These are phyloP conservation scores for Aspergillus sp. DNA, from an alignment of 2,329 filamentous ascomycete genomes.

Conservation along the genomic window DNA sequence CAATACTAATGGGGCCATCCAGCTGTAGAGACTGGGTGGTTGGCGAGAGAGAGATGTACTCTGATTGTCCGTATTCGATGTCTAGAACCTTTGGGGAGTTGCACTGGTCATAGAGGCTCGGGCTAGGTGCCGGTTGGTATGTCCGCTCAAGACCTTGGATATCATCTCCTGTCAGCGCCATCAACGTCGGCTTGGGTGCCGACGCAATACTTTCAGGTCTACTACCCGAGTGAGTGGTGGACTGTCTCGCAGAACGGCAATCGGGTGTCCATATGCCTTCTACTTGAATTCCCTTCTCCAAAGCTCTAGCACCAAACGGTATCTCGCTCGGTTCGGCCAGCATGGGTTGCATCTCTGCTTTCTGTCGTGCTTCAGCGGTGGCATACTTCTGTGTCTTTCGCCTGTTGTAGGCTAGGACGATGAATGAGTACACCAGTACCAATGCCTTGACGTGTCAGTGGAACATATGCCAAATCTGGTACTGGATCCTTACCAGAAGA, in stretches of 20 bases:
- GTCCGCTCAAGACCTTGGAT: constrained; percentile 8
- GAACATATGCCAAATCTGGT: neutral
- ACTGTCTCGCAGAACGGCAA: constrained; percentile 38
- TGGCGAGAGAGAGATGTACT: neutral
- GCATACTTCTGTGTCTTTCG: constrained; percentile 64
- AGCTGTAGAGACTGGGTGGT: constrained; percentile 7
- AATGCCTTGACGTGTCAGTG: constrained; percentile 50
- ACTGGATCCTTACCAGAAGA: constrained; percentile 57
- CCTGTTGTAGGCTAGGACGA: constrained; percentile 62
- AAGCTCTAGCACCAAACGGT: constrained; percentile 82
- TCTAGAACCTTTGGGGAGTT: neutral
- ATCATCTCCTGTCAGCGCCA: neutral
- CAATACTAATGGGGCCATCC: neutral
- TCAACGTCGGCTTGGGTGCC: constrained; percentile 6
- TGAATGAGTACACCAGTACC: constrained; percentile 68
- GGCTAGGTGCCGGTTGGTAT: constrained; percentile 1
- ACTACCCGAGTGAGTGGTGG: constrained; percentile 26
- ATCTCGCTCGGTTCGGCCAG: constrained; percentile 61
- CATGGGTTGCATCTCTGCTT: constrained; percentile 58
- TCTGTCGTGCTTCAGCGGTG: constrained; percentile 67
- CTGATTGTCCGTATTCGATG: neutral
- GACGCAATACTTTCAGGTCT: constrained; percentile 14
- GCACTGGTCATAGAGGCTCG: constrained; percentile 4
- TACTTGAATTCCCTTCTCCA: constrained; percentile 79
- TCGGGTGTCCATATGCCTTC: constrained; percentile 80